Evolutionary conservation across 2,329 filamentous ascomycete genomes (phyloP).

Genomic region (Fusarium pseudonygamai): DNA sequence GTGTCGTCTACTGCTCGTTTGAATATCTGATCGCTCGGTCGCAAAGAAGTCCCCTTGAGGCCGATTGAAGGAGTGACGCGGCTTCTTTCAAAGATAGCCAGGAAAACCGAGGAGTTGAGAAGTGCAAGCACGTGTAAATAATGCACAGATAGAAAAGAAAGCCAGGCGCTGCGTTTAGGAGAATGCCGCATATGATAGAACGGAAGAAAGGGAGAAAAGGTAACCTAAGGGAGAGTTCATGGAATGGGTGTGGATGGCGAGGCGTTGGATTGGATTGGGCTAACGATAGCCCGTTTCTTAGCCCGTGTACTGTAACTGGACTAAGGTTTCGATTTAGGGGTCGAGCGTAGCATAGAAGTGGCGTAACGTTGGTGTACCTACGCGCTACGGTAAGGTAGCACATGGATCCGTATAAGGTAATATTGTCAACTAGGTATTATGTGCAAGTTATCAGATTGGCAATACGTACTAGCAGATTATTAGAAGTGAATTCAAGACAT

Average conservation of each 20-base stretch:
- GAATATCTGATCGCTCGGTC: conserved; percentile 7
- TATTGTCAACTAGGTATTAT: neutral
- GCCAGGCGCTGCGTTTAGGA: conserved; percentile 22
- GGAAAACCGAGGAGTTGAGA: conserved; percentile 8
- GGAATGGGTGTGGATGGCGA: conserved; percentile 34
- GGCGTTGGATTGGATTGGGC: conserved; percentile 11
- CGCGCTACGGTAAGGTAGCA: neutral
- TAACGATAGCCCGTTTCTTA: conserved; percentile 1
- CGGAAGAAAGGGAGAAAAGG: conserved; percentile 18
- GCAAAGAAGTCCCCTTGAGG: conserved; percentile 9
- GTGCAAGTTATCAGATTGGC: neutral
- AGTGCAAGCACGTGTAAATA: conserved; percentile 4
- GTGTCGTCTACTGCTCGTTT: neutral
- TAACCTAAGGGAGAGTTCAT: conserved; percentile 26
- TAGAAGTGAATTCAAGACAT: conserved; percentile 3
- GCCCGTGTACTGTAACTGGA: conserved; percentile 1
- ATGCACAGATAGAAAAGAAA: conserved; percentile 4
- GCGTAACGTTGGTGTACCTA: conserved; percentile 7
- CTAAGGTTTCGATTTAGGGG: conserved; percentile 30
- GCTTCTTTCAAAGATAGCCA: conserved; percentile 52
- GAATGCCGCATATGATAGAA: conserved; percentile 19
- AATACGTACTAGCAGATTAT: neutral
- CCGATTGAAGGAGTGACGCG: conserved; percentile 45
- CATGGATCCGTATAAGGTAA: neutral
- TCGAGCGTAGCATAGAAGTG: conserved; percentile 12